phyloP scores from a whole-genome alignment of 495 filamentous ascomycete species.

The Penicillium waksmanii region DNA sequence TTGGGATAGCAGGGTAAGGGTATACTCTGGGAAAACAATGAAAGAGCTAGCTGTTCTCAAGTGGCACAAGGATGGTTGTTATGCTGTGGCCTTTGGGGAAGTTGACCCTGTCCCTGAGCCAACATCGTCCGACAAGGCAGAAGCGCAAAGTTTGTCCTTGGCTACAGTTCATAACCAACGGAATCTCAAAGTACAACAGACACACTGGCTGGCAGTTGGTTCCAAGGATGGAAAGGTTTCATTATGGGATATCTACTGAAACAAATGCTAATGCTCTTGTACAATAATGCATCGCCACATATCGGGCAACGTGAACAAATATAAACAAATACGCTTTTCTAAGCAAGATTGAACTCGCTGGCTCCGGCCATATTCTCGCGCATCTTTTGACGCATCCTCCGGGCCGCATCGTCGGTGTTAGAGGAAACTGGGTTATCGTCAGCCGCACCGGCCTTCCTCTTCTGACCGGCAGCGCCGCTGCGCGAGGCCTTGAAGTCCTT shows the following conservation, averaged over 20 bases:
- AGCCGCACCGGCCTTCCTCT: conserved; percentile 45
- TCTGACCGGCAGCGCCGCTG: conserved; percentile 37
- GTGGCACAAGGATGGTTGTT: conserved; percentile 92
- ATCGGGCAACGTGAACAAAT: conserved; percentile 12
- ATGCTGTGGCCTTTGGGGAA: conserved; percentile 78
- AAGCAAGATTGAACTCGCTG: conserved; percentile 90
- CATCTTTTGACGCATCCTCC: conserved; percentile 82
- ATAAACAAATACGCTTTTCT: conserved; percentile 23
- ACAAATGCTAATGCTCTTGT: conserved; percentile 38
- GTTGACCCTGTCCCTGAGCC: conserved; percentile 24
- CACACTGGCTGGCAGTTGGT: conserved; percentile 89
- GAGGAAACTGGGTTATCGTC: conserved; percentile 40
- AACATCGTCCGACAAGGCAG: neutral
- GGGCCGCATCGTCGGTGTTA: conserved; percentile 65
- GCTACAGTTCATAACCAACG: conserved; percentile 63
- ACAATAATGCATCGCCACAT: conserved; percentile 30
- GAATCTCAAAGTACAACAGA: conserved; percentile 63
- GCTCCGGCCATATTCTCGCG: conserved; percentile 72
- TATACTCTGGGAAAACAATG: conserved; percentile 81
- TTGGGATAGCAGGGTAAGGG: conserved; percentile 81
- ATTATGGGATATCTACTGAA: conserved; percentile 92
- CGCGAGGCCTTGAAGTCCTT: conserved; percentile 53
- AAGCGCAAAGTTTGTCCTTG: conserved; percentile 30
- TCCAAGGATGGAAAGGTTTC: conserved; percentile 96
- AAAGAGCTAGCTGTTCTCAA: conserved; percentile 92